These are phyloP conservation scores for Macrocybe sp. DNA, from an alignment of 1,284 basidiomycete species.

Conservation along the genomic window DNA sequence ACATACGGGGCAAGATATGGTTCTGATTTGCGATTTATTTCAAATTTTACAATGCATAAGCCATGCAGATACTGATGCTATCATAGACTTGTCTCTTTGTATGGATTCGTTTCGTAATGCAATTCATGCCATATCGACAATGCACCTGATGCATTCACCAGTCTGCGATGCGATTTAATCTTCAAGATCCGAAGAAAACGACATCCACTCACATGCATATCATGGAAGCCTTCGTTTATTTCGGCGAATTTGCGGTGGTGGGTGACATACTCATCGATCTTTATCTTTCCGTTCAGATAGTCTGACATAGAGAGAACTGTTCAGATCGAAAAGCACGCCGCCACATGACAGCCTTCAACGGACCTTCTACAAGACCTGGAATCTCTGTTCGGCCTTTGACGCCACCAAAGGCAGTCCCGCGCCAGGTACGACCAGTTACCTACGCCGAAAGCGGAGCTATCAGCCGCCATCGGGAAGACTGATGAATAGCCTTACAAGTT, in stretches of 20 bases:
- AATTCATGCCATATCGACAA: conserved; percentile 67
- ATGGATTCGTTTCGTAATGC: conserved; percentile 6
- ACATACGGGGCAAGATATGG: not conserved
- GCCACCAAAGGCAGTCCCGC: conserved; percentile 94
- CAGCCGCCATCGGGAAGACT: no score
- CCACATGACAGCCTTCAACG: conserved; percentile 2
- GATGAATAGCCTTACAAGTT: conserved; percentile 33
- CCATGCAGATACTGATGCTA: not conserved
- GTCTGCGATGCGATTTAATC: conserved; percentile 35
- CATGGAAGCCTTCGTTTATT: conserved; percentile 88
- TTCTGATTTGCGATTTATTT: conserved; percentile 1
- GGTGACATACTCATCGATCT: conserved; percentile 89
- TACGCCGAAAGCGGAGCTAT: conserved; percentile 8
- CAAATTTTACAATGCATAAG: not conserved
- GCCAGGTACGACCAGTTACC: conserved; percentile 93
- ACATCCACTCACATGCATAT: conserved; percentile 83
- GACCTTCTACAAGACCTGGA: conserved; percentile 82
- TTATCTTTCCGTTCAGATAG: conserved; percentile 69
- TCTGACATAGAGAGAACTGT: conserved; percentile 34
- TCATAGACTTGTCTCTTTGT: not conserved
- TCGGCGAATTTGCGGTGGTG: conserved; percentile 72
- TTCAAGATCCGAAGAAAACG: not conserved
- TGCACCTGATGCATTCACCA: conserved; percentile 91
- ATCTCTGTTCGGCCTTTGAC: conserved; percentile 97
- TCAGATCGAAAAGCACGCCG: not conserved